Evolutionary conservation across 169 alveolate genomes (phyloP).

Genomic region (Babesia ovis): DNA sequence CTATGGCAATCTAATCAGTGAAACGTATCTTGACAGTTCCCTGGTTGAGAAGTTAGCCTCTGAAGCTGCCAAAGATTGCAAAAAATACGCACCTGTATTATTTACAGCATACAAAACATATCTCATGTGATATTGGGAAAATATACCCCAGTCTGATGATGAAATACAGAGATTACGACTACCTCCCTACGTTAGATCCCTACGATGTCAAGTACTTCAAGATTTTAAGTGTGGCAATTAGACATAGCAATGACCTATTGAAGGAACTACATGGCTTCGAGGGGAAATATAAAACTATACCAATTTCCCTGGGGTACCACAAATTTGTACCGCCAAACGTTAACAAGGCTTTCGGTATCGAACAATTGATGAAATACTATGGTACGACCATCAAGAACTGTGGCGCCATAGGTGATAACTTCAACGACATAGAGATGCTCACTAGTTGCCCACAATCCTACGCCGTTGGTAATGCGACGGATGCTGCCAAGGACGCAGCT

Average conservation of each 20-base stretch:
- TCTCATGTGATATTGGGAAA: no score
- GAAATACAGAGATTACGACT: no score
- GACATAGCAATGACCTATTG: no score
- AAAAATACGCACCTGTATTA: neutral
- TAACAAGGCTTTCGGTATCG: slow-evolving; percentile 28
- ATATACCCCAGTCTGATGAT: no score
- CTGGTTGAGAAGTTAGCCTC: neutral
- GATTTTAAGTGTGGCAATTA: no score
- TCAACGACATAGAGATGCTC: slow-evolving; percentile 46
- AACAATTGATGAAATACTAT: slow-evolving; percentile 9
- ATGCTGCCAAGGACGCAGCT: slow-evolving; percentile 32
- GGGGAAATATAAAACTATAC: neutral
- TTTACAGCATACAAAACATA: neutral
- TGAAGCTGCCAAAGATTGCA: neutral
- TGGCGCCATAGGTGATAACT: slow-evolving; percentile 40
- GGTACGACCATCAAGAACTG: neutral
- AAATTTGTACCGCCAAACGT: slow-evolving; percentile 1
- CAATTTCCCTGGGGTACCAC: neutral
- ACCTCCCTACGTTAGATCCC: neutral
- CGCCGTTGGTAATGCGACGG: slow-evolving; percentile 56
- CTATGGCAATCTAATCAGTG: slow-evolving; percentile 10
- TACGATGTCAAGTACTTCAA: no score
- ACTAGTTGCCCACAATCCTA: neutral
- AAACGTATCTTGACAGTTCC: neutral
- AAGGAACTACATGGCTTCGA: no score